A percentile compares a stretch with the other conserved stretches of the same genome.
These are phyloP conservation scores for Wallacemonas sp. DNA, from an alignment of 208 protist genomes.

Conservation along the genomic window DNA sequence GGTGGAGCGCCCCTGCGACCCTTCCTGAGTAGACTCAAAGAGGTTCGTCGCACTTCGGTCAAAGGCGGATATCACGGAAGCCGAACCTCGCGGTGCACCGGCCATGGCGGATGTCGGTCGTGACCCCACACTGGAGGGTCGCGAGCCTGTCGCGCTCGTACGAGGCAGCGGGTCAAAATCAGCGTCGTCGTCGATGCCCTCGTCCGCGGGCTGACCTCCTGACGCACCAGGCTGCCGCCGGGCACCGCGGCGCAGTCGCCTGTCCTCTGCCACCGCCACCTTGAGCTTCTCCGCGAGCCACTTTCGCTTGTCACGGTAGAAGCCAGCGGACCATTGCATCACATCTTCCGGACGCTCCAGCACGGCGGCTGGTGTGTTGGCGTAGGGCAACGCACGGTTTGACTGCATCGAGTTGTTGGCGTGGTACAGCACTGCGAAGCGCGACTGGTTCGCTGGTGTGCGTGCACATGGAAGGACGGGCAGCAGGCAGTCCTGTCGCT, in stretches of 20 bases:
- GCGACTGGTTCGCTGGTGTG: slow-evolving; percentile 21
- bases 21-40: background rate
- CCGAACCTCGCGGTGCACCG: background rate
- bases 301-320: slow-evolving; percentile 59
- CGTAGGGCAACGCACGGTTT: slow-evolving; percentile 59
- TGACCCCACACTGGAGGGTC: background rate
- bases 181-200: slow-evolving; percentile 22
- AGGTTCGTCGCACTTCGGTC: background rate
- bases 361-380: slow-evolving; percentile 64
- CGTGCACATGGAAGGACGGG: slow-evolving; percentile 38
- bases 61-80: background rate
- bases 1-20: slow-evolving; percentile 9
- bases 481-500: slow-evolving; percentile 31
- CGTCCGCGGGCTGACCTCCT: too few species aligned
- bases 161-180: background rate
- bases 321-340: slow-evolving; percentile 57
- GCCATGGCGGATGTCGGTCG: background rate
- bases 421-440: slow-evolving; percentile 75
- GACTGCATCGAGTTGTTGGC: slow-evolving; percentile 49
- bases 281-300: slow-evolving; percentile 65
- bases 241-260: slow-evolving; percentile 20
- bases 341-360: slow-evolving; percentile 51
- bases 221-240: background rate
- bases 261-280: slow-evolving; percentile 43
- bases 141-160: background rate